phyloP scores from a whole-genome alignment of 2,329 filamentous ascomycete species.

The Aspergillus japonicus region DNA sequence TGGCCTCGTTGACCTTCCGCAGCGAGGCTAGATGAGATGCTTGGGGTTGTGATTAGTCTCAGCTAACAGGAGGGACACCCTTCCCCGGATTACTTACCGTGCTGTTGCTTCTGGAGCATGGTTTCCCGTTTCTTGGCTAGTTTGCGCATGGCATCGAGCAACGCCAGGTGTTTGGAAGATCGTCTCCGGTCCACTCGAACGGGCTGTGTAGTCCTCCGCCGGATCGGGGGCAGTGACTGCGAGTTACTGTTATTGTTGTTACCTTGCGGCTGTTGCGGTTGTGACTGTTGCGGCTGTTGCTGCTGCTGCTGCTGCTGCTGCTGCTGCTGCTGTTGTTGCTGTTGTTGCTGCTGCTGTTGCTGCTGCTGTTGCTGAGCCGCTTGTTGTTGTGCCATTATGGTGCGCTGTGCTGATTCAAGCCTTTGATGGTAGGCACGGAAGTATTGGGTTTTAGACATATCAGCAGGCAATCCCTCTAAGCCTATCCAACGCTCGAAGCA shows the following conservation, averaged over 20 bases:
- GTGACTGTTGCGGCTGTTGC: conserved; percentile 54
- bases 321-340: conserved; percentile 55
- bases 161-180: conserved; percentile 79
- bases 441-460: conserved; percentile 94
- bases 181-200: conserved; percentile 82
- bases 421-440: conserved; percentile 73
- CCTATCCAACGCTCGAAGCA: conserved; percentile 97
- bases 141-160: conserved; percentile 95
- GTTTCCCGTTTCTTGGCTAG: conserved; percentile 91
- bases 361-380: conserved; percentile 45
- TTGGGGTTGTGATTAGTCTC: conserved; percentile 15
- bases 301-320: conserved; percentile 43
- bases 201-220: conserved; percentile 72
- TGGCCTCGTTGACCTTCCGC: conserved; percentile 73
- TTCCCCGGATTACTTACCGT: conserved; percentile 48
- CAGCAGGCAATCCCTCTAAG: conserved; percentile 82
- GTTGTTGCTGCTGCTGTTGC: conserved; percentile 51
- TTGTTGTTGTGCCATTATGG: conserved; percentile 58
- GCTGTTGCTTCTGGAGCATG: conserved; percentile 80
- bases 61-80: neutral
- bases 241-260: conserved; percentile 43
- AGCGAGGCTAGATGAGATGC: conserved; percentile 71
- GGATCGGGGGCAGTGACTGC: conserved; percentile 54
- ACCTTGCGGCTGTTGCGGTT: conserved; percentile 40
- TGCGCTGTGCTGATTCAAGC: conserved; percentile 62